Evolutionary conservation across 2,329 filamentous ascomycete genomes (phyloP).

Genomic region (Tolypocladium album): DNA sequence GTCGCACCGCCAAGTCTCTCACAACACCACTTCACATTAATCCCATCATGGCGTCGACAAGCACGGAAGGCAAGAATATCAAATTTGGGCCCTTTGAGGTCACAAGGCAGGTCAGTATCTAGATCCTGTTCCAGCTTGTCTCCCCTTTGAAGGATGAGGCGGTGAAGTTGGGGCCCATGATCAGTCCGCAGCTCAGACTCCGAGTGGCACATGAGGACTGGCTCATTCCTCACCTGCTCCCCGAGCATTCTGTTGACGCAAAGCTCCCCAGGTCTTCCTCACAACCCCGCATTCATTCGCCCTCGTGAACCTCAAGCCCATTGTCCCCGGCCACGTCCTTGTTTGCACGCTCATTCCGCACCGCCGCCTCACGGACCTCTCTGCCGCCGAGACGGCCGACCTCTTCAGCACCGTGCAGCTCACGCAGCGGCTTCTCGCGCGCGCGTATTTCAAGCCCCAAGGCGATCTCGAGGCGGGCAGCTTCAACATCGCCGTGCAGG

Average conservation of each 20-base stretch:
- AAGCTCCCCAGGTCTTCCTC: slow-evolving; percentile 64
- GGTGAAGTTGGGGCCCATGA: neutral
- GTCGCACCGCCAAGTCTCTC: slow-evolving; percentile 1
- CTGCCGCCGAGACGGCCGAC: slow-evolving; percentile 60
- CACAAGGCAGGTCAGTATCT: slow-evolving; percentile 52
- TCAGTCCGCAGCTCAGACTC: neutral
- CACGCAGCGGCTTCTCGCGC: slow-evolving; percentile 64
- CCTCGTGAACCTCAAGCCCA: slow-evolving; percentile 89
- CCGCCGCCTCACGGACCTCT: slow-evolving; percentile 65
- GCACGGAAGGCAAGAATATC: slow-evolving; percentile 23
- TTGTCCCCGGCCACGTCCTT: slow-evolving; percentile 87
- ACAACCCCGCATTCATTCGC: slow-evolving; percentile 70
- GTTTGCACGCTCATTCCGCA: slow-evolving; percentile 66
- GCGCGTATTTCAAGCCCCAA: slow-evolving; percentile 37
- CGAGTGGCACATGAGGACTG: neutral
- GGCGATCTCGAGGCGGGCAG: slow-evolving; percentile 46
- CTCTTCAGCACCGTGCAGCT: slow-evolving; percentile 81
- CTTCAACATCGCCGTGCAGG: slow-evolving; percentile 92
- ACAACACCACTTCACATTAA: slow-evolving; percentile 5
- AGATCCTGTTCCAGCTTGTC: neutral
- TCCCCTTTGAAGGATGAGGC: neutral
- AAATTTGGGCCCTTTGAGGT: slow-evolving; percentile 70
- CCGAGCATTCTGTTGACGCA: neutral
- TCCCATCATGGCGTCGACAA: slow-evolving; percentile 19
- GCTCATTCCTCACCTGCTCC: neutral